These are phyloP conservation scores for Auricularia sp. DNA, from an alignment of 768 basidiomycete genomes.

Conservation along the genomic window DNA sequence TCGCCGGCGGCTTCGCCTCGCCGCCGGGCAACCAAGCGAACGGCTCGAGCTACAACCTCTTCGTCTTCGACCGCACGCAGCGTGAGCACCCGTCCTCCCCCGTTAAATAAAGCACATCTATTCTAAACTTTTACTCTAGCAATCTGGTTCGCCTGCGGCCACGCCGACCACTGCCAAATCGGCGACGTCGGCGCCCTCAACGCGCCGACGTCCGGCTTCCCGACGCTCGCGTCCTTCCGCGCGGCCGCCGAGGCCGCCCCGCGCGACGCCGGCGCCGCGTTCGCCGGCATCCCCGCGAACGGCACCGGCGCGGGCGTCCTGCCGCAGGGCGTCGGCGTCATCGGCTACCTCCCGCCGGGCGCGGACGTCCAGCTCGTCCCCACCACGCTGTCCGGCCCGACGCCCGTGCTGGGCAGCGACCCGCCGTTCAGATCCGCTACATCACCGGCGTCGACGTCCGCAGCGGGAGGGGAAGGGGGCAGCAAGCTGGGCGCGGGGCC, in stretches of 20 bases:
- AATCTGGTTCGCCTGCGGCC: not conserved
- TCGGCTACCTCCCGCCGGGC: too few relatives aligned
- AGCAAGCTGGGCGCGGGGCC: too few relatives aligned
- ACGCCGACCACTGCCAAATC: not conserved
- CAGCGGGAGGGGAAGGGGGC: too few relatives aligned
- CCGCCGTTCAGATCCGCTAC: too few relatives aligned
- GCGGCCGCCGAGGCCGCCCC: not conserved
- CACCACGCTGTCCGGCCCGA: too few relatives aligned
- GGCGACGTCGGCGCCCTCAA: not conserved
- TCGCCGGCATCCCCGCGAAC: not conserved
- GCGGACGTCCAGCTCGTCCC: too few relatives aligned
- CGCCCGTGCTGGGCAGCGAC: too few relatives aligned
- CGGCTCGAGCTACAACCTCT: not conserved
- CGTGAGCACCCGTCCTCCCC: not conserved
- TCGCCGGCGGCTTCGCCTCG: conserved; percentile 43
- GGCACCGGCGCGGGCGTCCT: not conserved
- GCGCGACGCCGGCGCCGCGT: not conserved
- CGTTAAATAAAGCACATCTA: not conserved
- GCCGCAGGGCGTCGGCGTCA: too few relatives aligned
- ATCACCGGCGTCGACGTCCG: too few relatives aligned
- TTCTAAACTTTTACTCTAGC: not conserved
- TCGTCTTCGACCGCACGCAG: not conserved
- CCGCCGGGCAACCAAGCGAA: not conserved
- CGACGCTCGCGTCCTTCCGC: not conserved
- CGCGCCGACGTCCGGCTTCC: not conserved